Evolutionary conservation across 2,329 filamentous ascomycete species (phyloP).

Genomic region (Hypoxylon sp.): DNA sequence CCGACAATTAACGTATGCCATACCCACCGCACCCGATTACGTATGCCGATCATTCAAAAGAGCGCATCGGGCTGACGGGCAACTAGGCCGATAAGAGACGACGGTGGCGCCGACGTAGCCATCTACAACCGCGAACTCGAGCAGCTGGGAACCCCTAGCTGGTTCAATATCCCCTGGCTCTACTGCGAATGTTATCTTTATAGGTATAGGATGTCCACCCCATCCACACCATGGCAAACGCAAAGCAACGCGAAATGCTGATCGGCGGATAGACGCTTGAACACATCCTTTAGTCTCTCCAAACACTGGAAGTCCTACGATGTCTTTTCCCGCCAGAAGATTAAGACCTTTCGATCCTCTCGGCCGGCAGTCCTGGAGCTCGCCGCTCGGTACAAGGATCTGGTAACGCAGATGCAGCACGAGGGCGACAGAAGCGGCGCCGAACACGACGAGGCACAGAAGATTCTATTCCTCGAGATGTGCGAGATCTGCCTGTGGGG

Average conservation of each 20-base stretch:
- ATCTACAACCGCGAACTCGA: slow-evolving; percentile 89
- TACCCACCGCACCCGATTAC: background rate
- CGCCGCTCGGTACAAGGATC: slow-evolving; percentile 79
- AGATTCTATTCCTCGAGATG: slow-evolving; percentile 88
- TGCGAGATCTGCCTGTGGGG: slow-evolving; percentile 97
- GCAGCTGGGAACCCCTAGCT: slow-evolving; percentile 77
- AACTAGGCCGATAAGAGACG: slow-evolving; percentile 76
- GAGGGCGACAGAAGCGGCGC: slow-evolving; percentile 63
- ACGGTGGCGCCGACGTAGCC: slow-evolving; percentile 79
- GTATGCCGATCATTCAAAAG: background rate
- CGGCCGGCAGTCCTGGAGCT: slow-evolving; percentile 87
- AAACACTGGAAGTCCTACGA: slow-evolving; percentile 91
- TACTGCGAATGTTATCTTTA: slow-evolving; percentile 96
- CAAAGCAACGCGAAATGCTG: slow-evolving; percentile 11
- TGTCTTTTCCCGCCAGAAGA: slow-evolving; percentile 89
- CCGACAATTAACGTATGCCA: slow-evolving; percentile 76
- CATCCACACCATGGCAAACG: slow-evolving; percentile 14
- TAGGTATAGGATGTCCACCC: slow-evolving; percentile 62
- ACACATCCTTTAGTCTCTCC: slow-evolving; percentile 80
- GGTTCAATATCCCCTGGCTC: slow-evolving; percentile 90
- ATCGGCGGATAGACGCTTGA: slow-evolving; percentile 70
- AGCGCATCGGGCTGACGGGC: slow-evolving; percentile 2
- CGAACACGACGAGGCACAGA: slow-evolving; percentile 73
- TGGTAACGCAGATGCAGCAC: slow-evolving; percentile 73
- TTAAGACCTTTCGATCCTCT: slow-evolving; percentile 90